These are phyloP conservation scores for Fusarium sp. DNA, from an alignment of 2,329 filamentous ascomycete genomes.

Conservation along the genomic window DNA sequence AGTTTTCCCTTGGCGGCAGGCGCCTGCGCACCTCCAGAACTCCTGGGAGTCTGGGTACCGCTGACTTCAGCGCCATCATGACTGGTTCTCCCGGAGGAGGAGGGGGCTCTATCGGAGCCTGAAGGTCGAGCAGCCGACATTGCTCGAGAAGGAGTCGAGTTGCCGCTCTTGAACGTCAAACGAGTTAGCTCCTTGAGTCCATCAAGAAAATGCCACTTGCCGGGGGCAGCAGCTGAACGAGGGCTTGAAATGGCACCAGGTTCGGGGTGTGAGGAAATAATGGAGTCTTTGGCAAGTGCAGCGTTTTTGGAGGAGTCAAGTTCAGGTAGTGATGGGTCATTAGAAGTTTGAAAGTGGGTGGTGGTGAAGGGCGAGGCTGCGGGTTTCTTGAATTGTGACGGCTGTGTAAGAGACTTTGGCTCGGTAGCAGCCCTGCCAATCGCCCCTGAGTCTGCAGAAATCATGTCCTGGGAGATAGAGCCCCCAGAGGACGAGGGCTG, in stretches of 20 bases:
- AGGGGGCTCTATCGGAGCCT: slow-evolving; percentile 61
- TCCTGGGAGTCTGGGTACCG: slow-evolving; percentile 67
- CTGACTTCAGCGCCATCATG: slow-evolving; percentile 63
- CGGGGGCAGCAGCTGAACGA: slow-evolving; percentile 56
- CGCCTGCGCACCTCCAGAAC: slow-evolving; percentile 70
- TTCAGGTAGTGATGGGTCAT: slow-evolving; percentile 46
- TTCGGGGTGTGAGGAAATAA: slow-evolving; percentile 50
- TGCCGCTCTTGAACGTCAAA: slow-evolving; percentile 87
- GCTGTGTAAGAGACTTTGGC: slow-evolving; percentile 42
- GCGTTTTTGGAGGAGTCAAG: slow-evolving; percentile 38
- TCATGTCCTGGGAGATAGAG: slow-evolving; percentile 51
- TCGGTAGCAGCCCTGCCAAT: slow-evolving; percentile 43
- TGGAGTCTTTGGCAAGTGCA: slow-evolving; percentile 40
- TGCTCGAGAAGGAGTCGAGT: slow-evolving; percentile 89
- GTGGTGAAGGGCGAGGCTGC: slow-evolving; percentile 48
- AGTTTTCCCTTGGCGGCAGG: slow-evolving; percentile 87
- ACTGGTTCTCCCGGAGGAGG: slow-evolving; percentile 54
- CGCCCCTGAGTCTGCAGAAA: slow-evolving; percentile 45
- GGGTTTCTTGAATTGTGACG: slow-evolving; percentile 41
- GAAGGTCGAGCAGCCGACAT: slow-evolving; percentile 76
- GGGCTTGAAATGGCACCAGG: slow-evolving; percentile 66
- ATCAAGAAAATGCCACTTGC: slow-evolving; percentile 75
- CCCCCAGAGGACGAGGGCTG: slow-evolving; percentile 58
- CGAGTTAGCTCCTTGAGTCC: slow-evolving; percentile 91
- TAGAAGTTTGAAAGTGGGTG: slow-evolving; percentile 46